Evolutionary conservation across 1,139 yeast species (phyloP).

Genomic region (Saccharomyces hybrid): DNA sequence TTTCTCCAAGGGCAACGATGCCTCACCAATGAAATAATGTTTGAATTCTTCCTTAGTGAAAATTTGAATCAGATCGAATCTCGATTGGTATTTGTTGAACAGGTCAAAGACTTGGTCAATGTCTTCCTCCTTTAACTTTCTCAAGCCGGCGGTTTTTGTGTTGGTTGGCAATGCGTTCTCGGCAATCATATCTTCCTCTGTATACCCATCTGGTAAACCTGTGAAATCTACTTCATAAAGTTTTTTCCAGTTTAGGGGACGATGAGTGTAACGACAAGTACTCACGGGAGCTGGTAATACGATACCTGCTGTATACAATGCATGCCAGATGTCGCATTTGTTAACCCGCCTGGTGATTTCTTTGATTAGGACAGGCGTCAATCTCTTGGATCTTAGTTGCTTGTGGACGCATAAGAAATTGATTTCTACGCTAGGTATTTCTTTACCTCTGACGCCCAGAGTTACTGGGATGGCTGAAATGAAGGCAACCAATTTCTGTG

Average conservation of each 20-base stretch:
- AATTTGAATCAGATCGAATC: conserved; percentile 66
- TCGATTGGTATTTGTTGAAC: conserved; percentile 52
- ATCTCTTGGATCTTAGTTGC: conserved; percentile 82
- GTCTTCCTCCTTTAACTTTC: conserved; percentile 57
- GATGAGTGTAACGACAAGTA: conserved; percentile 87
- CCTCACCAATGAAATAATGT: conserved; percentile 69
- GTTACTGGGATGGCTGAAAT: conserved; percentile 83
- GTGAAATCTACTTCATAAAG: conserved; percentile 84
- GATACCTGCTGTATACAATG: conserved; percentile 88
- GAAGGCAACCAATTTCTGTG: conserved; percentile 78
- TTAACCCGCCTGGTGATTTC: conserved; percentile 94
- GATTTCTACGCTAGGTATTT: conserved; percentile 71
- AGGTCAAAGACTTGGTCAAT: conserved; percentile 55
- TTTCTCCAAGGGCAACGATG: conserved; percentile 24
- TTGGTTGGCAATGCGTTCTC: conserved; percentile 60
- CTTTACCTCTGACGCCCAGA: conserved; percentile 52
- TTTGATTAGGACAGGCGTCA: conserved; percentile 87
- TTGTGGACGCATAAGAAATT: conserved; percentile 92
- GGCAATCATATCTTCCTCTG: conserved; percentile 78
- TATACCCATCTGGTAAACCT: conserved; percentile 65
- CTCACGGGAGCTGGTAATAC: conserved; percentile 87
- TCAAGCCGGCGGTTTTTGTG: conserved; percentile 52
- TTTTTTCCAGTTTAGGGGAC: conserved; percentile 89
- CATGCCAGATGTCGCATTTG: conserved; percentile 83
- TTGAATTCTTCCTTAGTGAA: conserved; percentile 63